Base-by-base conservation (phyloP, 2,329 filamentous ascomycete genomes). In the Xenosphaeropsis pyriputrescens region DNA sequence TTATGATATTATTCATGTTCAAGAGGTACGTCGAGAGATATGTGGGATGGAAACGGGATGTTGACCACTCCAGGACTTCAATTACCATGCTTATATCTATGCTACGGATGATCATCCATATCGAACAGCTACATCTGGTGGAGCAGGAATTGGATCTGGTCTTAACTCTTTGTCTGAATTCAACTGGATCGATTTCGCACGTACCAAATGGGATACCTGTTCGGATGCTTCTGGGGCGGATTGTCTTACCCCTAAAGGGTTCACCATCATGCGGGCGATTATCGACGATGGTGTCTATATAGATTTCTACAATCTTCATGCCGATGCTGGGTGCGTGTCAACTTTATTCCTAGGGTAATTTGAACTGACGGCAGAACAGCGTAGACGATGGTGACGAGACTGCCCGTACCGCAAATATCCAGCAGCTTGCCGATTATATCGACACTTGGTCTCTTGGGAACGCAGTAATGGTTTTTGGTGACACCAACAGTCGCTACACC, bases 201-300 rank as follows among this genome's bases (percentile, higher is more conserved):
- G 75, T 12, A 57, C 66, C 35, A 72, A 75, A 48, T 82, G 77
- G 75, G 54, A 62, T 17, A 59, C 51, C 2, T 79, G 76, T 56
- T 72, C 68, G 41, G 54, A 71, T 48, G 64, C 64, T 29, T 71
- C 68, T 0, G 64, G 63, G 0, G 48, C 53, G 1, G 77, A 82
- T 52, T 81, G 77, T 50, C 57, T 80, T 43, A 80, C 76, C 1
- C 77, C 75, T 16, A 82, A 82, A 55, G 77, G 77, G 12, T 80
- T 79, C 53, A 79, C 75, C 1, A 73, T 74, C 35, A 79, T 81
- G 74, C 67, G 74, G 11, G 54, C 68, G 31, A 56, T 62, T 15
- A 46, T 79, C 12, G 63, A 61, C 7, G 58, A 63, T 29, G 66
- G 66, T 13, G 64, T 72, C 6, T 76, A 68, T 42, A 55, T 77